phyloP scores from a whole-genome alignment of 495 filamentous ascomycete species.

The Hypoxylon fragiforme region DNA sequence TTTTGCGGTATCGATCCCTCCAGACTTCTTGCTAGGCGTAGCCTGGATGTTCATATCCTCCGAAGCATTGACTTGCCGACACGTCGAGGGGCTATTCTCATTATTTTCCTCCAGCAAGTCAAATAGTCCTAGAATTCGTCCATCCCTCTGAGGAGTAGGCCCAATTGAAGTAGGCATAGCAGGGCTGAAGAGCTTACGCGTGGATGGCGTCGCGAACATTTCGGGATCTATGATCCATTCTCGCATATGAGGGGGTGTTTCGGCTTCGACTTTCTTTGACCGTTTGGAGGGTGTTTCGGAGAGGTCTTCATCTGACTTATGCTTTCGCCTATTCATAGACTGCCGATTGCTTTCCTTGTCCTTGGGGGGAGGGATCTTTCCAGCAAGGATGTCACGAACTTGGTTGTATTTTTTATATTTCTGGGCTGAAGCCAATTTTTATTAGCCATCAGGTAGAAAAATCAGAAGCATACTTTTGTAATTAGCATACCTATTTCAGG shows the following conservation, averaged over 20 bases:
- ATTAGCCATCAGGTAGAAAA: too few species aligned
- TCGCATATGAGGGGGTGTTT: constrained; percentile 23
- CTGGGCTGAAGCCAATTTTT: constrained; percentile 53
- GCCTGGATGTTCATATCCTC: constrained; percentile 26
- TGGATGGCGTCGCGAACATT: constrained; percentile 60
- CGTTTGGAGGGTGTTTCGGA: constrained; percentile 48
- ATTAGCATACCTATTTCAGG: constrained; percentile 69
- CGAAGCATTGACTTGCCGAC: constrained; percentile 1
- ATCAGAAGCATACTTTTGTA: too few species aligned
- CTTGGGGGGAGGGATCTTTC: constrained; percentile 48
- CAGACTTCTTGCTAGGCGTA: constrained; percentile 46
- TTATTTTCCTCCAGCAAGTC: constrained; percentile 72
- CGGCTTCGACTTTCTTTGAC: constrained; percentile 9
- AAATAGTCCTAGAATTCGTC: constrained; percentile 85
- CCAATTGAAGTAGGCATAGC: constrained; percentile 62
- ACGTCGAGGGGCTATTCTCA: constrained; percentile 47
- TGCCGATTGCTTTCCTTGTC: constrained; percentile 29
- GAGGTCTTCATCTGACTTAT: constrained; percentile 40
- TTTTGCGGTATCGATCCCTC: constrained; percentile 40
- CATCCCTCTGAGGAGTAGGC: constrained; percentile 90
- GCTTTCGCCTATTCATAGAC: constrained; percentile 42
- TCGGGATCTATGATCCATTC: constrained; percentile 47
- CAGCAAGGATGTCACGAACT: constrained; percentile 62
- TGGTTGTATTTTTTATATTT: constrained; percentile 93
- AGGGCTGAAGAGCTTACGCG: constrained; percentile 65